phyloP scores from a whole-genome alignment of 768 basidiomycete genomes.

The Amanita polypyramis region DNA sequence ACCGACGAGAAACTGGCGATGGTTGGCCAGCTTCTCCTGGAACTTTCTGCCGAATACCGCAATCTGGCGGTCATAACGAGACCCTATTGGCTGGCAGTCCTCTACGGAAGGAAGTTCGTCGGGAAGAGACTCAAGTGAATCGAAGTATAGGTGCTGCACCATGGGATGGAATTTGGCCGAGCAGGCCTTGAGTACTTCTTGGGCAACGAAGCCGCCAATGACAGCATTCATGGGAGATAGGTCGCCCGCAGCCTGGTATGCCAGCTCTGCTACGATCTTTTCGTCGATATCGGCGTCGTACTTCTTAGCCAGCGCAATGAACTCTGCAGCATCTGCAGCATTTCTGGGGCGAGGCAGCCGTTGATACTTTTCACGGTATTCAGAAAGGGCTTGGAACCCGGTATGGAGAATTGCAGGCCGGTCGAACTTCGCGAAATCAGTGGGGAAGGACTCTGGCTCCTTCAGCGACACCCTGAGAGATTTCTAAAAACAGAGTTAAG shows the following conservation, averaged over 20 bases:
- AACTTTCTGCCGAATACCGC: conserved; percentile 92
- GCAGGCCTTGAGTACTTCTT: conserved; percentile 94
- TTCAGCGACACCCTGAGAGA: conserved; percentile 77
- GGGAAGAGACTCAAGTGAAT: conserved; percentile 93
- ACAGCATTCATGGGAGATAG: conserved; percentile 87
- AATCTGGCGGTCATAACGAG: conserved; percentile 90
- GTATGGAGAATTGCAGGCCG: conserved; percentile 83
- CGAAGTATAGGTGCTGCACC: conserved; percentile 92
- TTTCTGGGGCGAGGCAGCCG: conserved; percentile 79
- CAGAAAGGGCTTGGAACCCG: conserved; percentile 89
- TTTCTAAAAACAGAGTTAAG: conserved; percentile 50
- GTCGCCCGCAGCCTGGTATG: conserved; percentile 89
- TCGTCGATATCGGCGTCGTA: conserved; percentile 70
- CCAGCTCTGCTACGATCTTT: conserved; percentile 70
- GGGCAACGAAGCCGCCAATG: conserved; percentile 94
- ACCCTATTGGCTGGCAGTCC: conserved; percentile 72
- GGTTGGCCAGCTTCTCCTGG: conserved; percentile 84
- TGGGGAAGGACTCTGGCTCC: conserved; percentile 81
- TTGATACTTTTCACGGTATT: conserved; percentile 54
- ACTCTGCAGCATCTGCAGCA: conserved; percentile 57
- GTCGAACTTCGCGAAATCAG: conserved; percentile 97
- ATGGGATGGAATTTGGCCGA: conserved; percentile 98
- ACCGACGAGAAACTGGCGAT: conserved; percentile 93
- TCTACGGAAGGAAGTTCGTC: conserved; percentile 60
- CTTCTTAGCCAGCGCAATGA: conserved; percentile 75